A percentile compares a stretch with the other conserved stretches of the same genome.
phyloP scores from a whole-genome alignment of 2,329 filamentous ascomycete species.

The Bertia moriformis region DNA sequence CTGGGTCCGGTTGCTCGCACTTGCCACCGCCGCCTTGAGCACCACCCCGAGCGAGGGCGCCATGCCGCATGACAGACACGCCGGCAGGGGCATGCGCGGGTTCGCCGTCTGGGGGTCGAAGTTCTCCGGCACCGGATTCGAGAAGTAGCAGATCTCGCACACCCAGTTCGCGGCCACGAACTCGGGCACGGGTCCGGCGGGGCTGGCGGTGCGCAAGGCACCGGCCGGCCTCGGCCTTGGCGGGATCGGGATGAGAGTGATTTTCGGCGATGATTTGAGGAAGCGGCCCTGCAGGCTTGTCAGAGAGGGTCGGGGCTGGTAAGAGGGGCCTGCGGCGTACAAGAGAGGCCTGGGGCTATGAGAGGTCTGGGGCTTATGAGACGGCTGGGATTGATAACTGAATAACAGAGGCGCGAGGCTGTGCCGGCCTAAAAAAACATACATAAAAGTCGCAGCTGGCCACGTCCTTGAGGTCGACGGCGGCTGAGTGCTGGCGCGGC shows the following conservation, averaged over 20 bases:
- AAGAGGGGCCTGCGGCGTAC: background rate
- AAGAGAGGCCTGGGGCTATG: background rate
- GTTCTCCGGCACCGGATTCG: constrained; percentile 81
- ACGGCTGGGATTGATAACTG: constrained; percentile 5
- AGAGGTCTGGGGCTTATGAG: constrained; percentile 2
- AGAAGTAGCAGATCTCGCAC: constrained; percentile 89
- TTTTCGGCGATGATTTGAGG: constrained; percentile 84
- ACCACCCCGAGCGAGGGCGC: constrained; percentile 72
- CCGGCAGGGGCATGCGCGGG: constrained; percentile 64
- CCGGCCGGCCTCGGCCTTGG: constrained; percentile 49
- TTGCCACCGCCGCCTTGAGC: constrained; percentile 73
- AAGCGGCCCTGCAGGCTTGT: constrained; percentile 60
- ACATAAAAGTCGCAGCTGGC: constrained; percentile 84
- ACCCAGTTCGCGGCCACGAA: constrained; percentile 69
- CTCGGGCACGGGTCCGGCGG: constrained; percentile 26
- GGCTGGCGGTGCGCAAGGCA: constrained; percentile 22
- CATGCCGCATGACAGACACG: constrained; percentile 86
- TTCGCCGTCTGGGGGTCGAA: constrained; percentile 77
- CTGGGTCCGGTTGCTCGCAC: constrained; percentile 42
- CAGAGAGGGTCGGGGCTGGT: background rate
- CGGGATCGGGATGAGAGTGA: constrained; percentile 75
- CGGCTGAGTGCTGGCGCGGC: constrained; percentile 72
- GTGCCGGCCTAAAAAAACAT: constrained; percentile 11
- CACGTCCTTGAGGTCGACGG: constrained; percentile 77
- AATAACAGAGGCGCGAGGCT: background rate